Conservation (phyloP, 768 basidiomycete genomes). For the Russula vinacea region DNA sequence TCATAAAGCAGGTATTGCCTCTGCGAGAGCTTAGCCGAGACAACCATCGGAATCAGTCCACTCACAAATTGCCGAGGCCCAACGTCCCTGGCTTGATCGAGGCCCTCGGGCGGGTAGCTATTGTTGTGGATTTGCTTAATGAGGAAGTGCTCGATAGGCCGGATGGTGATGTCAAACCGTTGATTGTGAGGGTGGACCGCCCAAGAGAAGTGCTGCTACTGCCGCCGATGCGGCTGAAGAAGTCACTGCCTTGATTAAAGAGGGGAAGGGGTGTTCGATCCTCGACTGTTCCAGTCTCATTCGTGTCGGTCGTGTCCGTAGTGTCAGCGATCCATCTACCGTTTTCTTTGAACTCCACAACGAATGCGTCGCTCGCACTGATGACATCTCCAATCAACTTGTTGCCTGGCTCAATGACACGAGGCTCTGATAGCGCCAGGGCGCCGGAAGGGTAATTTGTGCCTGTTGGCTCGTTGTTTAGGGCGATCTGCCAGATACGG, state of each 20-base stretch:
- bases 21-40: conserved; percentile 37
- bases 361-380: conserved; percentile 63
- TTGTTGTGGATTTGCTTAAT: conserved; percentile 21
- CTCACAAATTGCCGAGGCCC: conserved; percentile 85
- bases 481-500: conserved; percentile 63
- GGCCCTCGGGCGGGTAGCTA: conserved; percentile 35
- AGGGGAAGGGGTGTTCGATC: conserved; percentile 28
- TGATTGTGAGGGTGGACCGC: conserved; percentile 16
- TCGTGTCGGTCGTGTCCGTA: conserved; percentile 6
- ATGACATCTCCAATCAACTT: conserved; percentile 58
- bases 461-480: conserved; percentile 28
- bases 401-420: conserved; percentile 46
- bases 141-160: conserved; percentile 18
- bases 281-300: conserved; percentile 2
- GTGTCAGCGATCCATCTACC: conserved; percentile 53
- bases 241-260: conserved; percentile 29
- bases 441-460: conserved; percentile 26
- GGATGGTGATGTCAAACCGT: conserved; percentile 26
- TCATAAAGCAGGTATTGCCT: conserved; percentile 99
- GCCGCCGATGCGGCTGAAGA: conserved; percentile 27
- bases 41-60: conserved; percentile 17
- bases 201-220: conserved; percentile 16
- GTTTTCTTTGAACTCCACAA: conserved; percentile 67
- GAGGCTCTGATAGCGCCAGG: conserved; percentile 34
- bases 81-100: conserved; percentile 68